A percentile compares a stretch with the other conserved stretches of the same genome.
Conservation (phyloP, 2,329 filamentous ascomycete species). For the Colletotrichum euphorbiae region DNA sequence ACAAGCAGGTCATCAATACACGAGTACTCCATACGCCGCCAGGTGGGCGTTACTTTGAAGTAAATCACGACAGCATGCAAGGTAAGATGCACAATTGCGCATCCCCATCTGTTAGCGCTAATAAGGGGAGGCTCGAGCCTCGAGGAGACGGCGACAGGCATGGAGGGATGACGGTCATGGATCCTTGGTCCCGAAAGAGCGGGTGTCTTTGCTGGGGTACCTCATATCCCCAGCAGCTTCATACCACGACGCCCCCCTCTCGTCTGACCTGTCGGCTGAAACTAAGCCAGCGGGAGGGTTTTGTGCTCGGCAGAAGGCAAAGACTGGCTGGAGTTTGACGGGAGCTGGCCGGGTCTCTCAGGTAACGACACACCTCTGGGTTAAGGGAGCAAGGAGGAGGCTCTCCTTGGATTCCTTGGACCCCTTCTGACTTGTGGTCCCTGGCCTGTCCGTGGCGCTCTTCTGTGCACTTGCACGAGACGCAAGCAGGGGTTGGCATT, state of each 20-base stretch:
- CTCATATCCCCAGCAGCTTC: conserved; percentile 19
- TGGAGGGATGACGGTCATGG: conserved; percentile 27
- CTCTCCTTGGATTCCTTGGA: conserved; percentile 33
- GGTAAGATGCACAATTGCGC: conserved; percentile 39
- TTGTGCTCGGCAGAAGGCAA: not conserved
- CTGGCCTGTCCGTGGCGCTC: conserved; percentile 16
- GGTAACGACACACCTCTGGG: conserved; percentile 29
- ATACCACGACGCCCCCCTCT: conserved; percentile 15
- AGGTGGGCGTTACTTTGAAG: conserved; percentile 37
- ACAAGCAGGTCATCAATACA: conserved; percentile 5
- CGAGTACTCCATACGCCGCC: not conserved
- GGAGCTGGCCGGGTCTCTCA: conserved; percentile 18
- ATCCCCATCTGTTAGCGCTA: conserved; percentile 33
- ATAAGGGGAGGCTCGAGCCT: conserved; percentile 8
- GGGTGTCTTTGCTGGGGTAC: conserved; percentile 19
- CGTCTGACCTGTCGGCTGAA: conserved; percentile 17
- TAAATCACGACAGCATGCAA: conserved; percentile 38
- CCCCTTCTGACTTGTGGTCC: conserved; percentile 23
- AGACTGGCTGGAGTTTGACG: conserved; percentile 20
- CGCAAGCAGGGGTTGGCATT: conserved; percentile 33
- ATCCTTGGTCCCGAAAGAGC: conserved; percentile 26
- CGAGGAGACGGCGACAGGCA: not conserved
- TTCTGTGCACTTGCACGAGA: conserved; percentile 34
- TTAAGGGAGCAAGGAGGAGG: not conserved
- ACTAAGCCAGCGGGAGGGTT: conserved; percentile 13